A percentile compares a stretch with the other conserved stretches of the same genome.
These are phyloP conservation scores for Hypocrella siamensis DNA, from an alignment of 2,329 filamentous ascomycete genomes.

Conservation along the genomic window DNA sequence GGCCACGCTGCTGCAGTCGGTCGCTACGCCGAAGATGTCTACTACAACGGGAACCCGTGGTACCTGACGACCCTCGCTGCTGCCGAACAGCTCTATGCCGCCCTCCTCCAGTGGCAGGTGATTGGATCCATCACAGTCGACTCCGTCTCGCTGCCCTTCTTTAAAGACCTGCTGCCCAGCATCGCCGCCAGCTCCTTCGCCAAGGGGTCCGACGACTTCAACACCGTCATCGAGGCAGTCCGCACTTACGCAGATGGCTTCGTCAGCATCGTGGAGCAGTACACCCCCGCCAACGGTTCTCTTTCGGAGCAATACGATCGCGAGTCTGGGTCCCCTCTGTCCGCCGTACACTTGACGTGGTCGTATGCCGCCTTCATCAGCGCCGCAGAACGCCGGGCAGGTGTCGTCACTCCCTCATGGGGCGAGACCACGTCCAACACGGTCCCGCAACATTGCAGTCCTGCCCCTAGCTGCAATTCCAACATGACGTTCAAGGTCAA, in stretches of 20 bases:
- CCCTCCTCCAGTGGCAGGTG: conserved; percentile 54
- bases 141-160: conserved; percentile 52
- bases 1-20: conserved; percentile 48
- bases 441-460: conserved; percentile 6
- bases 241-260: conserved; percentile 44
- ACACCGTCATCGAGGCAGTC: conserved; percentile 39
- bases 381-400: conserved; percentile 35
- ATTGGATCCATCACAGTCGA: conserved; percentile 49
- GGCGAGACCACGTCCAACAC: conserved; percentile 11
- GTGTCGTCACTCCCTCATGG: conserved; percentile 39
- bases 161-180: conserved; percentile 45
- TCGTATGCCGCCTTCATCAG: conserved; percentile 54
- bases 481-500: conserved; percentile 9
- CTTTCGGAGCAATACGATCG: conserved; percentile 50
- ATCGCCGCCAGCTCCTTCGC: conserved; percentile 47
- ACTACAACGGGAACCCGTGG: conserved; percentile 72
- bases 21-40: conserved; percentile 56
- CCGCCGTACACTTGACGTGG: conserved; percentile 55
- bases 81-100: conserved; percentile 67
- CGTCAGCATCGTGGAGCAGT: conserved; percentile 41
- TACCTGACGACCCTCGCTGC: conserved; percentile 62
- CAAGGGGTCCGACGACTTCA: conserved; percentile 29
- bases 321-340: conserved; percentile 32
- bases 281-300: conserved; percentile 44
- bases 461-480: conserved; percentile 11